Percentiles rank a stretch among this genome's conserved stretches.
Conservation (phyloP, 139 green algal genomes). For the Coccomyxa sp. region DNA sequence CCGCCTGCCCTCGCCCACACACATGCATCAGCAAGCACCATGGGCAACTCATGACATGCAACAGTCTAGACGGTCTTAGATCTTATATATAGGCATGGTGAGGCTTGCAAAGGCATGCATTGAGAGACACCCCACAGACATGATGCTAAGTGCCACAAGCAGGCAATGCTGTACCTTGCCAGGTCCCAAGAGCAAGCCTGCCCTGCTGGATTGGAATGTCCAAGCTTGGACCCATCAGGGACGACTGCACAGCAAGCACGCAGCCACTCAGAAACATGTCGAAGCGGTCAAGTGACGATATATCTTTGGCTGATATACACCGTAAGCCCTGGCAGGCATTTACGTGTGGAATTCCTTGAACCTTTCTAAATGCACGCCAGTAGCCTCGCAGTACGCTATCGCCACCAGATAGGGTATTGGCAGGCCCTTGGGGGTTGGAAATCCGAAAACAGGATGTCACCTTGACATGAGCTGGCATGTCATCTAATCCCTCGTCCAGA, state of each 20-base stretch:
- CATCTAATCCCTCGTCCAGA: conserved; percentile 67
- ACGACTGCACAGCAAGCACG: conserved; percentile 31
- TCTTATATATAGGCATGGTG: neutral
- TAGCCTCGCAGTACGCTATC: no score
- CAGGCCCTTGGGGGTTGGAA: no score
- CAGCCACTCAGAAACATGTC: neutral
- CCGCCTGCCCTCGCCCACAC: neutral
- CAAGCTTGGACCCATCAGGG: conserved; percentile 60
- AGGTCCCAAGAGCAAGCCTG: conserved; percentile 64
- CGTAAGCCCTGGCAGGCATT: neutral
- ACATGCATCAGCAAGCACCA: neutral
- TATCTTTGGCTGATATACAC: neutral
- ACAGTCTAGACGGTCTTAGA: neutral
- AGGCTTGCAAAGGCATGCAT: neutral
- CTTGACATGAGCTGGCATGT: conserved; percentile 82
- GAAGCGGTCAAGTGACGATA: neutral
- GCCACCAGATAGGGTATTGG: neutral
- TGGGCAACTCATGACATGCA: neutral
- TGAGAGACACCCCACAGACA: neutral
- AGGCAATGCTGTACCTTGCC: conserved; percentile 31
- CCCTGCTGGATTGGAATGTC: conserved; percentile 53
- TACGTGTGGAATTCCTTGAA: neutral
- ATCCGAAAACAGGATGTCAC: no score
- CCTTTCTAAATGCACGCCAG: no score
- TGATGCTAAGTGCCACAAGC: neutral